phyloP scores from a whole-genome alignment of 208 protist species.

The Trypanosoma brucei region DNA sequence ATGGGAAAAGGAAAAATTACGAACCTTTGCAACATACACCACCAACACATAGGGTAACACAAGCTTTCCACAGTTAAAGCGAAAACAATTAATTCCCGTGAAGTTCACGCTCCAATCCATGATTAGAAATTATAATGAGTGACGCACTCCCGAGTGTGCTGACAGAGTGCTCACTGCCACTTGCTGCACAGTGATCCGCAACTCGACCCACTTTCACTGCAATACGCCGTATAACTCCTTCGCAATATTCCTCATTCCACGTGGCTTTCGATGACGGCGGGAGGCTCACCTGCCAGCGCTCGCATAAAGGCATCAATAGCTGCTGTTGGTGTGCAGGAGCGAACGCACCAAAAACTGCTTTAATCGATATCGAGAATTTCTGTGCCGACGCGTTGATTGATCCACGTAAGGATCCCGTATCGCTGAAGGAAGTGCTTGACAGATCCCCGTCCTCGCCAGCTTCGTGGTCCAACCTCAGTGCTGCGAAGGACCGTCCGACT shows the following conservation, averaged over 20 bases:
- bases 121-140: background rate
- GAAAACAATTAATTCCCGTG: background rate
- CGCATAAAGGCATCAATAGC: background rate
- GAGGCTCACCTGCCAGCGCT: background rate
- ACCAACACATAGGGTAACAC: background rate
- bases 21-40: no score
- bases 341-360: background rate
- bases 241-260: conserved; percentile 2
- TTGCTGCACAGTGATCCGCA: background rate
- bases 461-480: conserved; percentile 41
- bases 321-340: background rate
- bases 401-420: background rate
- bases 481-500: conserved; percentile 25
- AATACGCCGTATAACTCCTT: background rate
- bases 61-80: background rate
- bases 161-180: background rate
- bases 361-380: background rate
- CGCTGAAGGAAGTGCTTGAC: background rate
- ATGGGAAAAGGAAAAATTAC: no score
- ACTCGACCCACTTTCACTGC: conserved; percentile 1
- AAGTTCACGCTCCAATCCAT: background rate
- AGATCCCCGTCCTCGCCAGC: background rate
- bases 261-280: background rate
- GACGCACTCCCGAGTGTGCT: background rate
- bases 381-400: background rate